Evolutionary conservation across 768 basidiomycete species (phyloP), one percentile per base, ranked within the genome.

Genomic region (Naganishia kalamii): DNA sequence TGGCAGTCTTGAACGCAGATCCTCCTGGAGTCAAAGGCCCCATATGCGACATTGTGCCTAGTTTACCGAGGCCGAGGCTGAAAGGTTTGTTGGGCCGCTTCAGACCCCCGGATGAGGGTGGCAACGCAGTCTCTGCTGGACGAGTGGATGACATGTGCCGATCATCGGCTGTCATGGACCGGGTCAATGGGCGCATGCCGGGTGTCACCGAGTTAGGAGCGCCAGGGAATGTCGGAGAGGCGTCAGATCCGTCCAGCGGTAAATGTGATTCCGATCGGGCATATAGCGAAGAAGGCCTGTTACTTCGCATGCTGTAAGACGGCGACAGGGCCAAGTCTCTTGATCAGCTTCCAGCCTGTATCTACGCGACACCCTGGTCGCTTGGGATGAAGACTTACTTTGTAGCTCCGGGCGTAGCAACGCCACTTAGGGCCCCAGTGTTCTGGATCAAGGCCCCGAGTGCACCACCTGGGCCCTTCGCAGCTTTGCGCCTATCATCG

Each of bases 361-460:
- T 80, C 89, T 80, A 91, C 79, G 57, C 82, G 81, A 69, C 85
- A 89, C 15, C 89, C 88, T 2, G 86, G 81, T 47, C 82, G 78
- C 69, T 84, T 82, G 40, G 87, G 71, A 68, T 86, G 82, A 1
- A 88, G 7, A 80, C 85, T 70, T 81, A 81, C 29, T 79, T 79
- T 77, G 83, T 47, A 7, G 65, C 72, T 27, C 67, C 66, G 23
- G 72, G 74, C 13, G 72, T 73, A 50, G 73, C 73, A 40, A 27
- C 82, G 19, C 87, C 88, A 1, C 82, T 79, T 8, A 90, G 77
- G 51, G 85, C 84, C 2, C 84, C 85, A 0, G 88, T 85, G 63
- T 85, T 85, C 7, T 86, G 84, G 23, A 92, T 85, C 37, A 91
- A 82, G 4, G 87, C 83, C 0, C 87, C 88, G 65, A 87, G 82